Conservation (phyloP, 495 filamentous ascomycete species). For the Ramalina intermedia region DNA sequence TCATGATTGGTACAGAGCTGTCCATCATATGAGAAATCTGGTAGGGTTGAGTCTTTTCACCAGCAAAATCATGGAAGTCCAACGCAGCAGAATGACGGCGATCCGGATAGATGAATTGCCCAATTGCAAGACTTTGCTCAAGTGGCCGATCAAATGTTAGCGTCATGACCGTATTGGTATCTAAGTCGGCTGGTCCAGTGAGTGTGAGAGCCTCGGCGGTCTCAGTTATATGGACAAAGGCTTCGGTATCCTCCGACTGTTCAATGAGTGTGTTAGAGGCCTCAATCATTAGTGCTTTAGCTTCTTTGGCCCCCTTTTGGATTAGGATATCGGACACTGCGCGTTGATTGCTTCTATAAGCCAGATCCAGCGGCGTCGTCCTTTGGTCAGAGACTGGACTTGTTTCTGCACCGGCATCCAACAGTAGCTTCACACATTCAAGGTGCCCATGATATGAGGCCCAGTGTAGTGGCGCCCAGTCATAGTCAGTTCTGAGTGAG, state of each 20-base stretch:
- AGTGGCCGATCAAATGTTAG: slow-evolving; percentile 1
- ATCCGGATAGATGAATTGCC: slow-evolving; percentile 5
- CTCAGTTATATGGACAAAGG: too few species aligned
- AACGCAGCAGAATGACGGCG: slow-evolving; percentile 1
- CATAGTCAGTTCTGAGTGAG: slow-evolving; percentile 9
- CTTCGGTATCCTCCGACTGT: too few species aligned
- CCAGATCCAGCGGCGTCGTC: slow-evolving; percentile 3
- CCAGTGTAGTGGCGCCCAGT: slow-evolving; percentile 9
- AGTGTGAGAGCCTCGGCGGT: neutral
- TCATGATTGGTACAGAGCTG: neutral
- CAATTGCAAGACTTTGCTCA: slow-evolving; percentile 1
- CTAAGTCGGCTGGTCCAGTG: neutral
- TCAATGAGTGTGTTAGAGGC: too few species aligned
- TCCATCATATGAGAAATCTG: slow-evolving; percentile 3
- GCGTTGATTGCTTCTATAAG: neutral
- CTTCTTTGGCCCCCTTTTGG: too few species aligned
- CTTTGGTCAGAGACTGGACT: slow-evolving; percentile 16
- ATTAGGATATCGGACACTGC: neutral
- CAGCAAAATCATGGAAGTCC: slow-evolving; percentile 2
- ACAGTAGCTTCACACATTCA: slow-evolving; percentile 36
- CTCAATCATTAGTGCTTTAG: too few species aligned
- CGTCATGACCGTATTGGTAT: neutral
- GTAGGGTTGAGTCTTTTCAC: slow-evolving; percentile 1
- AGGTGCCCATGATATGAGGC: slow-evolving; percentile 4
- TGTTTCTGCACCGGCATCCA: slow-evolving; percentile 58